phyloP scores from a whole-genome alignment of 129 eudicot genomes.

The Centella asiatica region DNA sequence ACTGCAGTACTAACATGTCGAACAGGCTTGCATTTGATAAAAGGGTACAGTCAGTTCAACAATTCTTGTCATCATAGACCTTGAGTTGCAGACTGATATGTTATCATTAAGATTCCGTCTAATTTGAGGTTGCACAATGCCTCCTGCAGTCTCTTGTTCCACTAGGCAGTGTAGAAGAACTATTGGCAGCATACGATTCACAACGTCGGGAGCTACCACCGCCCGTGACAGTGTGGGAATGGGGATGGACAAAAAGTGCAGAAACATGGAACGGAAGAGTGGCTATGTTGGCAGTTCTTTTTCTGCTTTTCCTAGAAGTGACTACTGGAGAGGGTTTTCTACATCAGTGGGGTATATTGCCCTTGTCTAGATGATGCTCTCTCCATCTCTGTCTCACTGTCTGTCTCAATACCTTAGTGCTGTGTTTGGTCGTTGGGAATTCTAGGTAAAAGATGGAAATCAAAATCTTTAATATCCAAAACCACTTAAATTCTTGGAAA shows the following conservation, averaged over 20 bases:
- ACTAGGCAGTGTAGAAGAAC: conserved; percentile 95
- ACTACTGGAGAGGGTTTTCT: conserved; percentile 94
- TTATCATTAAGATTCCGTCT: background rate
- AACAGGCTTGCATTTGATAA: background rate
- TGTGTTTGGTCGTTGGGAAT: conserved; percentile 3
- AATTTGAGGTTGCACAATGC: conserved; percentile 6
- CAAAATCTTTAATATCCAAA: background rate
- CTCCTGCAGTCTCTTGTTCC: conserved; percentile 85
- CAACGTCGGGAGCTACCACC: conserved; percentile 92
- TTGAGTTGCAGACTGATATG: background rate
- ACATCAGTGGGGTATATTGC: conserved; percentile 93
- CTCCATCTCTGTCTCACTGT: background rate
- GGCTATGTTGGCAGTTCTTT: conserved; percentile 88
- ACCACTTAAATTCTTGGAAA: background rate
- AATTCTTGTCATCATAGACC: no score
- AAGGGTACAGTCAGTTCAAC: no score
- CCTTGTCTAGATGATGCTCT: conserved; percentile 31
- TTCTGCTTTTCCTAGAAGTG: conserved; percentile 76
- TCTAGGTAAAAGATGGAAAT: background rate
- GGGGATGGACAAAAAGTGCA: conserved; percentile 99
- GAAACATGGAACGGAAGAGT: conserved; percentile 98
- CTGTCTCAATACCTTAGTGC: background rate
- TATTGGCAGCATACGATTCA: conserved; percentile 86
- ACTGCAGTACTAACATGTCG: background rate
- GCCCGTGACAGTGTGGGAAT: conserved; percentile 88